Evolutionary conservation across 2,329 filamentous ascomycete species (phyloP).

Genomic region (Aspergillus hiratsukae): DNA sequence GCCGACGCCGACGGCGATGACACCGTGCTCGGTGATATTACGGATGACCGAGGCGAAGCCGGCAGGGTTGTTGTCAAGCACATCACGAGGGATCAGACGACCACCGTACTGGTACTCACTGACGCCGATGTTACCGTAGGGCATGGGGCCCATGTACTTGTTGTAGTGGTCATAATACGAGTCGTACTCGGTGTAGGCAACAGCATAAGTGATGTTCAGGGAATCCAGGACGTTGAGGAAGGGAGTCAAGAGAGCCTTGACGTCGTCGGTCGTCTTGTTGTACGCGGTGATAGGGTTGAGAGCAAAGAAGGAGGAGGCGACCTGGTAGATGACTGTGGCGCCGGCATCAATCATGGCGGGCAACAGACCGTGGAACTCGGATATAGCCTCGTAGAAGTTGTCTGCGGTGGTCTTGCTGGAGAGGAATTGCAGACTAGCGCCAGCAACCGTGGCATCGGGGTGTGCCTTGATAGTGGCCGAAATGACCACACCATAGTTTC

Average conservation of each 20-base stretch:
- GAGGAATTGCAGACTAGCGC: slow-evolving; percentile 43
- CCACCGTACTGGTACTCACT: slow-evolving; percentile 27
- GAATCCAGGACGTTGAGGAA: slow-evolving; percentile 40
- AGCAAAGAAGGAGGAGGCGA: slow-evolving; percentile 47
- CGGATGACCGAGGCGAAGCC: slow-evolving; percentile 30
- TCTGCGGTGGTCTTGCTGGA: slow-evolving; percentile 33
- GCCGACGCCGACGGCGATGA: slow-evolving; percentile 35
- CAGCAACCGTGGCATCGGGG: slow-evolving; percentile 41
- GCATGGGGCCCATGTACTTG: slow-evolving; percentile 26
- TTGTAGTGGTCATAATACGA: slow-evolving; percentile 35
- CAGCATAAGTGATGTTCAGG: slow-evolving; percentile 30
- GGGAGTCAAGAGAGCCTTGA: slow-evolving; percentile 44
- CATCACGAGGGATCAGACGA: slow-evolving; percentile 32
- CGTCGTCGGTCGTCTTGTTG: slow-evolving; percentile 42
- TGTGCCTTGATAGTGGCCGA: slow-evolving; percentile 53
- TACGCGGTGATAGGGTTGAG: slow-evolving; percentile 48
- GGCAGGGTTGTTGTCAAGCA: slow-evolving; percentile 26
- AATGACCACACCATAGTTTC: slow-evolving; percentile 55
- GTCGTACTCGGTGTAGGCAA: slow-evolving; percentile 24
- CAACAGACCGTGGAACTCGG: slow-evolving; percentile 46
- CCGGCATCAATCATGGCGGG: slow-evolving; percentile 51
- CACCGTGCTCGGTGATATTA: slow-evolving; percentile 31
- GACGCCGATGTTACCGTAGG: slow-evolving; percentile 25
- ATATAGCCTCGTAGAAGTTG: slow-evolving; percentile 49
- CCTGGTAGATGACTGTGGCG: slow-evolving; percentile 47